Conservation (phyloP, 805 yeast species). For the Hanseniaspora guilliermondii region DNA sequence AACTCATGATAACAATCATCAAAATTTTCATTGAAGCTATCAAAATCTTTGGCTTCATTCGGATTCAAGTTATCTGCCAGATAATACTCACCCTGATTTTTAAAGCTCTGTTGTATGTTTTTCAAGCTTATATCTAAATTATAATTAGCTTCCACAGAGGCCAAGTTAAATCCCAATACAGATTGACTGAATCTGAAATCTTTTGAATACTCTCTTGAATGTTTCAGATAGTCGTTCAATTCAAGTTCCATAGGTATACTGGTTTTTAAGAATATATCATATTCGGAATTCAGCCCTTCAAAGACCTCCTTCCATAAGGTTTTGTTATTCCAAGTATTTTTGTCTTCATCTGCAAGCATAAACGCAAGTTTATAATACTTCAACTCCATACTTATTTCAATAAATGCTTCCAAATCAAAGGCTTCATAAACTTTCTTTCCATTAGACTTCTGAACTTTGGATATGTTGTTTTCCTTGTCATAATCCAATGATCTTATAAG, state of each 20-base stretch:
- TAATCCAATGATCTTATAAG: background rate
- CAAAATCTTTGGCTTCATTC: background rate
- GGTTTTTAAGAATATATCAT: background rate
- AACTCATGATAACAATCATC: background rate
- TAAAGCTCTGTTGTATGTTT: background rate
- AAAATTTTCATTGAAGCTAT: background rate
- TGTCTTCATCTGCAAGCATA: constrained; percentile 8
- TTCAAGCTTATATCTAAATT: background rate
- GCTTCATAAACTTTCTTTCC: background rate
- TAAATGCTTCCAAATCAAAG: background rate
- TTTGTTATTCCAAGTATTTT: background rate
- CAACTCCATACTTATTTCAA: background rate
- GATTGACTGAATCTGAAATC: background rate
- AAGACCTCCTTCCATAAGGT: background rate
- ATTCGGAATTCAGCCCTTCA: background rate
- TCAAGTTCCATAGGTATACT: constrained; percentile 1
- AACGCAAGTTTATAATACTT: background rate
- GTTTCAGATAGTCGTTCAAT: background rate
- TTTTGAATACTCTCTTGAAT: background rate
- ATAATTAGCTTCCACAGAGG: background rate
- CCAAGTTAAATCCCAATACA: background rate
- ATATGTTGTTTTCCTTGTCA: background rate
- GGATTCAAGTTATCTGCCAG: background rate
- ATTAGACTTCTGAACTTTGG: background rate
- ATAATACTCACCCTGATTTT: background rate